Evolutionary conservation across 2,329 filamentous ascomycete genomes (phyloP).

Genomic region (Graphilbum sp.): DNA sequence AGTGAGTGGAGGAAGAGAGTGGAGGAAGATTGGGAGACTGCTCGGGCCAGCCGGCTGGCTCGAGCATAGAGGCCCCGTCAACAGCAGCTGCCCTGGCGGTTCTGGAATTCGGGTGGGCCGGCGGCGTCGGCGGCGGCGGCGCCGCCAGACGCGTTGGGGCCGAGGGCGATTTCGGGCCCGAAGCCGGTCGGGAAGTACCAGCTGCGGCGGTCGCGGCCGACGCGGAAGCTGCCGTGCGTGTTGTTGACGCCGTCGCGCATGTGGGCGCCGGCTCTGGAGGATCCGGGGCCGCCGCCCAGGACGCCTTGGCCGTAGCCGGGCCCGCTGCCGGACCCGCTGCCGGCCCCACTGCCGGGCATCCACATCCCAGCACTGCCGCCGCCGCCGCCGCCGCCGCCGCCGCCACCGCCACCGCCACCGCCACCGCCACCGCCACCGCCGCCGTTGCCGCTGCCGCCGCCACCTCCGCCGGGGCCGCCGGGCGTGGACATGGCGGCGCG

Average conservation of each 20-base stretch:
- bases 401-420: no score
- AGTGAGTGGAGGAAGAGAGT: neutral
- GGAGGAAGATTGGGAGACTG: neutral
- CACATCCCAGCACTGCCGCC: no score
- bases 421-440: slow-evolving; percentile 2
- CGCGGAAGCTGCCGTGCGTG: slow-evolving; percentile 34
- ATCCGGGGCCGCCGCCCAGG: no score
- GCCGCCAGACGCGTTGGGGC: slow-evolving; percentile 17
- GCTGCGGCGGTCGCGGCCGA: slow-evolving; percentile 39
- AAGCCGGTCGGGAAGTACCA: slow-evolving; percentile 42
- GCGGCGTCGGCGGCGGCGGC: neutral
- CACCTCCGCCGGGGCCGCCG: slow-evolving; percentile 16
- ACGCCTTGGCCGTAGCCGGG: neutral
- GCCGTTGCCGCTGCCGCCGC: slow-evolving; percentile 5
- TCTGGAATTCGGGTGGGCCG: neutral
- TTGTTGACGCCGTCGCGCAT: slow-evolving; percentile 24
- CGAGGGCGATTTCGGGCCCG: slow-evolving; percentile 32
- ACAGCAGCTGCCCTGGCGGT: slow-evolving; percentile 1
- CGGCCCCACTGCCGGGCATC: slow-evolving; percentile 6
- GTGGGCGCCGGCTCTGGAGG: neutral
- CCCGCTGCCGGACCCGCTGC: slow-evolving; percentile 1
- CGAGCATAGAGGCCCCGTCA: neutral
- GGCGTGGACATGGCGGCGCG: slow-evolving; percentile 36
- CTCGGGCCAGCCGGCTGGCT: no score
- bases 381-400: no score